phyloP scores from a whole-genome alignment of 192 early-diverging fungal genomes.

The Piromyces sp. region DNA sequence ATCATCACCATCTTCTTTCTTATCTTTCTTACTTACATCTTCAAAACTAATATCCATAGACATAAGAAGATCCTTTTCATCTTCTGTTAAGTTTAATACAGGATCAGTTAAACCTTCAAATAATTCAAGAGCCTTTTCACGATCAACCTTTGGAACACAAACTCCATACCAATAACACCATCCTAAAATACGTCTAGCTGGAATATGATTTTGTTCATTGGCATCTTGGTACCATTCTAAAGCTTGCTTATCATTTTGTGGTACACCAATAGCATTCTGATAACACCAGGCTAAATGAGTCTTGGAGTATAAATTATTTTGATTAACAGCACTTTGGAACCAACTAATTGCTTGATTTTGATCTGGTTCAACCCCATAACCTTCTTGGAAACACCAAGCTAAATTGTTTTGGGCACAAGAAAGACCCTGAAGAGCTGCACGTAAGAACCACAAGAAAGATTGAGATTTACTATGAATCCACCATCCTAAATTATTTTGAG shows the following conservation, averaged over 20 bases:
- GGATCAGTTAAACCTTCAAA: neutral
- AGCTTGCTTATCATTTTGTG: constrained; percentile 23
- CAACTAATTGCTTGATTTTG: constrained; percentile 17
- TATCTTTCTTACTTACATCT: neutral
- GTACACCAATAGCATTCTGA: constrained; percentile 37
- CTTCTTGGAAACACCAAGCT: constrained; percentile 30
- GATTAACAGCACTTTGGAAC: constrained; percentile 8
- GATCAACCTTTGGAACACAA: constrained; percentile 9
- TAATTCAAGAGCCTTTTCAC: neutral
- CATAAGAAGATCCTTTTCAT: neutral
- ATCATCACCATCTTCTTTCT: neutral
- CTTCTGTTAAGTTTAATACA: neutral
- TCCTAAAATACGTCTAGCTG: constrained; percentile 34
- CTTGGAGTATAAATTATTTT: neutral
- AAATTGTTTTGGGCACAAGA: constrained; percentile 32
- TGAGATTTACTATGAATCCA: neutral
- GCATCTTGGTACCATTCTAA: constrained; percentile 35
- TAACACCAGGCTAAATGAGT: constrained; percentile 14
- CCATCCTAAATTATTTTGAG: constrained; percentile 50
- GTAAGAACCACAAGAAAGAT: constrained; percentile 26
- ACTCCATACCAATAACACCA: constrained; percentile 43
- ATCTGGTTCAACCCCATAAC: constrained; percentile 22
- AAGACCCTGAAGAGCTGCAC: constrained; percentile 26
- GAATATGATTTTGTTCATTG: constrained; percentile 31
- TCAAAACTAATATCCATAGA: neutral